Evolutionary conservation across 768 basidiomycete genomes (phyloP), one percentile per base, ranked within the genome.

Genomic region (Kwoniella dendrophila): DNA sequence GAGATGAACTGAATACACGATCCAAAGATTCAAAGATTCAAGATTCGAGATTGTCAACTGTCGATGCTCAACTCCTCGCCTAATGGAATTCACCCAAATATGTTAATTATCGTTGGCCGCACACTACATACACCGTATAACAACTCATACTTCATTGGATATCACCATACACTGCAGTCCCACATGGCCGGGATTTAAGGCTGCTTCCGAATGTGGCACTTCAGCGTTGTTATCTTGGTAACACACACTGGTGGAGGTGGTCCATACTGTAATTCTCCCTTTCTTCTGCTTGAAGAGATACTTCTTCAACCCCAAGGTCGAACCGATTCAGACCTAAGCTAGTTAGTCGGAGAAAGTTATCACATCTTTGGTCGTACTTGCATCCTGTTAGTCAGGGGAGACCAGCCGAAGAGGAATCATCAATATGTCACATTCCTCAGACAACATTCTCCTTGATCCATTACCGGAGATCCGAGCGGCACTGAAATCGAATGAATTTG

Each of bases 361-460:
- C n/a, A n/a, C n/a, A n/a, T n/a, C n/a, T n/a, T n/a, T n/a, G n/a
- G n/a, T n/a, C n/a, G n/a, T n/a, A n/a, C n/a, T n/a, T n/a, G n/a
- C n/a, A n/a, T n/a, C n/a, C n/a, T n/a, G n/a, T n/a, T n/a, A n/a
- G n/a, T n/a, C n/a, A n/a, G n/a, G n/a, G n/a, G n/a, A n/a, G n/a
- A n/a, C n/a, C n/a, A n/a, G n/a, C n/a, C 7, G 41, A 14, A 5
- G 8, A 43, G 20, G 41, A 32, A 12, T 22, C 6, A 34, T 20
- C 30, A 34, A 5, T 7, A 33, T 33, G 29, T 51, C 49, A 32
- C 18, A 3, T 5, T 12, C 49, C 5, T 26, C 20, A 3, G 7
- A 18, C 29, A 62, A 56, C 40, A 62, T 62, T 26, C 53, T 62
- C 16, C 34, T 62, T 10, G 41, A 62, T 38, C 60, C 60, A 7